phyloP scores from a whole-genome alignment of 352 stramenopile genomes.

The Globisporangium spinosum region DNA sequence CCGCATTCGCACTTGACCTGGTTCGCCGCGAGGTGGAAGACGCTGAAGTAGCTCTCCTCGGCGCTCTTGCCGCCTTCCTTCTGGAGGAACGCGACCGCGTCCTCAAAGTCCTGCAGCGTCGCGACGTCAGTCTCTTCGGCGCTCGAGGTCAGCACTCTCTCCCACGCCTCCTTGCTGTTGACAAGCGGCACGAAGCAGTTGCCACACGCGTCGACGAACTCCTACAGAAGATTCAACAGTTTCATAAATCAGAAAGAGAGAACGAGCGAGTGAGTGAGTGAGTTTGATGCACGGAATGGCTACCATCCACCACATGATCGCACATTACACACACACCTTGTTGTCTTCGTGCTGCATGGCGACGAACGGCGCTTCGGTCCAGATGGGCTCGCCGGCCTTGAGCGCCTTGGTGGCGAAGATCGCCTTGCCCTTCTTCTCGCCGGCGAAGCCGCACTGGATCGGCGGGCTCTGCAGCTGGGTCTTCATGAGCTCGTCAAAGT shows the following conservation, averaged over 20 bases:
- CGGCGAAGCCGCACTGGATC: constrained; percentile 47
- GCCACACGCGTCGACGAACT: constrained; percentile 74
- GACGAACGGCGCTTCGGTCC: constrained; percentile 56
- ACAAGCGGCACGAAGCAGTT: constrained; percentile 79
- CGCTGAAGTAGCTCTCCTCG: constrained; percentile 68
- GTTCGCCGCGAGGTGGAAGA: constrained; percentile 53
- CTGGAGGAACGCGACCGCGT: constrained; percentile 54
- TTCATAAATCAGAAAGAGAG: constrained; percentile 15
- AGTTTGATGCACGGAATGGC: neutral
- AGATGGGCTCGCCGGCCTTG: constrained; percentile 58
- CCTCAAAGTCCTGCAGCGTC: constrained; percentile 48
- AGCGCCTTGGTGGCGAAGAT: constrained; percentile 59
- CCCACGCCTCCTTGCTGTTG: constrained; percentile 56
- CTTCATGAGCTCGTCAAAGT: constrained; percentile 61
- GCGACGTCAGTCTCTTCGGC: constrained; percentile 41
- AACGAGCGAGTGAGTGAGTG: constrained; percentile 4
- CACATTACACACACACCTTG: constrained; percentile 29
- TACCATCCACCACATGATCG: neutral
- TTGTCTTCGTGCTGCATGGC: constrained; percentile 78
- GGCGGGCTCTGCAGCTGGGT: constrained; percentile 45
- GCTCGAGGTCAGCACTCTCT: constrained; percentile 40
- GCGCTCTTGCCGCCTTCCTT: constrained; percentile 60
- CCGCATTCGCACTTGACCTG: constrained; percentile 69
- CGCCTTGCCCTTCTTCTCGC: constrained; percentile 64
- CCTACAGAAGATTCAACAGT: constrained; percentile 18